phyloP scores from a whole-genome alignment of 2,329 filamentous ascomycete genomes.

The Trichothecium roseum region DNA sequence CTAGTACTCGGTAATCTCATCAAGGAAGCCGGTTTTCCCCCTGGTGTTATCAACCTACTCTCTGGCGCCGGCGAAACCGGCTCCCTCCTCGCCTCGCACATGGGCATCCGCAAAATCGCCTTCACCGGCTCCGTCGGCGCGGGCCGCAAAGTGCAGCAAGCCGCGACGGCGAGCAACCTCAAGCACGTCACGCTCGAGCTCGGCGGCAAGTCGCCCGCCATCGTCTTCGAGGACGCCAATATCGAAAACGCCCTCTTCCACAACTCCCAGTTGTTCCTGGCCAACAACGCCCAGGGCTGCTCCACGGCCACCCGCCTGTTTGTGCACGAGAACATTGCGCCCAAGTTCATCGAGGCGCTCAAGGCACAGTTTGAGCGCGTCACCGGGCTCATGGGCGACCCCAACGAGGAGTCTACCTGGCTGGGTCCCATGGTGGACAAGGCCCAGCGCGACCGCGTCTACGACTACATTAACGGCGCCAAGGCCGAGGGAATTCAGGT shows the following conservation, averaged over 20 bases:
- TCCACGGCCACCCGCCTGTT: slow-evolving; percentile 46
- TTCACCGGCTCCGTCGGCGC: slow-evolving; percentile 66
- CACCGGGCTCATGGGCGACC: slow-evolving; percentile 22
- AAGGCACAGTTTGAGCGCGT: slow-evolving; percentile 30
- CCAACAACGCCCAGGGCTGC: slow-evolving; percentile 45
- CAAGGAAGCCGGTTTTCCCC: slow-evolving; percentile 63
- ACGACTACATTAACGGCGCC: slow-evolving; percentile 31
- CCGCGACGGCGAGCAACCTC: slow-evolving; percentile 49
- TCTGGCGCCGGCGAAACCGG: slow-evolving; percentile 60
- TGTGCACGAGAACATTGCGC: slow-evolving; percentile 36
- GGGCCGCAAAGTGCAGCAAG: slow-evolving; percentile 61
- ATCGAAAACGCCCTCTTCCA: slow-evolving; percentile 51
- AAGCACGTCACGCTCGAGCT: slow-evolving; percentile 56
- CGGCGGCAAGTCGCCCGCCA: slow-evolving; percentile 52
- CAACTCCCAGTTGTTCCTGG: slow-evolving; percentile 30
- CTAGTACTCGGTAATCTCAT: slow-evolving; percentile 41
- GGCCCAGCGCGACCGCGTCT: slow-evolving; percentile 35
- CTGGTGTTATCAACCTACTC: slow-evolving; percentile 62
- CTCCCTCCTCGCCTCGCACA: slow-evolving; percentile 53
- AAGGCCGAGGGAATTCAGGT: slow-evolving; percentile 11
- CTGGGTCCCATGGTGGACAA: slow-evolving; percentile 38
- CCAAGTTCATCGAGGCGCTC: slow-evolving; percentile 50
- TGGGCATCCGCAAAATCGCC: slow-evolving; percentile 59
- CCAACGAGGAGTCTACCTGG: slow-evolving; percentile 16
- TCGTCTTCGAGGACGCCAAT: slow-evolving; percentile 55